Percentiles rank a stretch among this genome's conserved stretches.
Conservation (phyloP, 176 grass and related monocot genomes). For the Elaeis guineensis region DNA sequence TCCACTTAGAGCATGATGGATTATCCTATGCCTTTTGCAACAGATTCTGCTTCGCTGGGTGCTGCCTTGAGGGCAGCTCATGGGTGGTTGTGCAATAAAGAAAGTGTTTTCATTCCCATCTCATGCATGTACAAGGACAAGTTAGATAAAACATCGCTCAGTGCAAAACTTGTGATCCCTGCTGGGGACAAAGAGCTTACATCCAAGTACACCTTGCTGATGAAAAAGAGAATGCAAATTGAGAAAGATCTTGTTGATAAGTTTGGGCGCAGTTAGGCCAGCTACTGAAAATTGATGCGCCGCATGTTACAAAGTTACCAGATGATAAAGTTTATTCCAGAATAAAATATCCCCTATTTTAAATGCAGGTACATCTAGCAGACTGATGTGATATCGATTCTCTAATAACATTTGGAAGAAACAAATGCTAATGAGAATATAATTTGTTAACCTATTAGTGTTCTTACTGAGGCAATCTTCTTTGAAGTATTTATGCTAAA, state of each 20-base stretch:
- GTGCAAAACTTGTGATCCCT: conserved; percentile 41
- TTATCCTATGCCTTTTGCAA: background rate
- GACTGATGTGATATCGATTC: no score
- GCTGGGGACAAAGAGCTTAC: conserved; percentile 36
- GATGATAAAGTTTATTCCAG: no score
- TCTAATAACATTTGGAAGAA: no score
- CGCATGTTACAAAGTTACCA: no score
- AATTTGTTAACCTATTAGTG: no score
- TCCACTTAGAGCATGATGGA: no score
- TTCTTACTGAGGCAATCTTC: no score
- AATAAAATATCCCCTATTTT: no score
- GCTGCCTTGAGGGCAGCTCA: conserved; percentile 83
- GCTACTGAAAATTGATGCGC: background rate
- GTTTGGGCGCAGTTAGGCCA: conserved; percentile 36
- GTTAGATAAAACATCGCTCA: conserved; percentile 62
- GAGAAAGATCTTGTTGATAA: conserved; percentile 58
- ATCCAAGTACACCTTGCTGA: conserved; percentile 62
- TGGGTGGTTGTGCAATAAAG: conserved; percentile 76
- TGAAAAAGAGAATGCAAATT: conserved; percentile 83
- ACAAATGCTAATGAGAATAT: no score
- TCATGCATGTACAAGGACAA: conserved; percentile 53
- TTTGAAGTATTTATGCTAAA: no score
- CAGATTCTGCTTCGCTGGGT: conserved; percentile 84
- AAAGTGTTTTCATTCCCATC: conserved; percentile 63
- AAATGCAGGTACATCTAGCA: no score